Evolutionary conservation across 805 yeast genomes (phyloP), one percentile per base, ranked within the genome.

Genomic region (Hanseniaspora pseudoguilliermondii): DNA sequence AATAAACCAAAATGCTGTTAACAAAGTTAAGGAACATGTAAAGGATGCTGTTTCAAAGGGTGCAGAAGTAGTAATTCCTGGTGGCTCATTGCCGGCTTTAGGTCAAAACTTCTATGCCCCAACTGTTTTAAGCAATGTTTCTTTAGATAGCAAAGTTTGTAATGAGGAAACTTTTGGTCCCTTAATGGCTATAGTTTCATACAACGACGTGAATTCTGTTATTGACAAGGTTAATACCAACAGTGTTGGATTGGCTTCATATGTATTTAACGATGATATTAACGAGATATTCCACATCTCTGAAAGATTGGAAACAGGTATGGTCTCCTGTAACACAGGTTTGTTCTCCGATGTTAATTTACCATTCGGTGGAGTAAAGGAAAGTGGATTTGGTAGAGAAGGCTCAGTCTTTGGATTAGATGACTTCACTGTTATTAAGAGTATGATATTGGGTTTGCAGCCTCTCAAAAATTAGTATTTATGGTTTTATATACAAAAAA

Each of bases 351-450:
- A 79, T 59, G 73, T 76, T 35, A 69, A 82, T 5, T 62, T 80
- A 48, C 84, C 85, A 59, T 76, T 76, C 58, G 80, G 87, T 36
- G 87, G 87, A 55, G 71, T 82, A 49, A 79, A 80, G 60, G 80
- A 80, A 62, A 77, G 83, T 27, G 87, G 87, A 0, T 81, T 80
- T 64, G 87, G 87, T 36, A 76, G 86, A 67, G 87, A 82, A 66
- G 86, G 86, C 18, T 77, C 83, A 1, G 66, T 75, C 55, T 74
- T 74, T 61, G 87, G 86, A 39, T 66, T 82, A 58, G 84, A 80
- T 36, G 86, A 81, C 64, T 80, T 79, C 64, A 71, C 76, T 40
- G 75, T 75, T 18, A 68, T 78, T 53, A 80, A 80, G 64, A 70
- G 81, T 10, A 70, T 79, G 42, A 75, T 74, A 29, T 69, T 78